These are phyloP conservation scores for Symbiodinium natans DNA, from an alignment of 73 alveolate genomes.

Conservation along the genomic window DNA sequence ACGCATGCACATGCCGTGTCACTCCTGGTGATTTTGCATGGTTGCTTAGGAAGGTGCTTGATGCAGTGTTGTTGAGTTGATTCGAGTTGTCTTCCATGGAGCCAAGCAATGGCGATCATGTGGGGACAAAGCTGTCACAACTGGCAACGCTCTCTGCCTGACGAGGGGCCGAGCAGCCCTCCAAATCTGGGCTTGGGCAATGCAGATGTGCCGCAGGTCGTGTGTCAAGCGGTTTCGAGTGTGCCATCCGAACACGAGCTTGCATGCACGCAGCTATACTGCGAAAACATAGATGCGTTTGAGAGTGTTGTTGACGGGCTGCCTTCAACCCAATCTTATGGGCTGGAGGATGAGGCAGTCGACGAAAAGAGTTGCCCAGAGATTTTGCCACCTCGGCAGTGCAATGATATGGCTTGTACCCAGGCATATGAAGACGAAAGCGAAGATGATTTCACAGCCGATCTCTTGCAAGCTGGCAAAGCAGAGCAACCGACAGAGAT, in stretches of 20 bases:
- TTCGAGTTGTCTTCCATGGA: neutral
- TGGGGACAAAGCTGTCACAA: neutral
- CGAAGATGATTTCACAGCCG: neutral
- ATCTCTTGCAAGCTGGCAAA: neutral
- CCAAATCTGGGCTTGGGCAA: too few species aligned
- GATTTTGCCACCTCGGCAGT: neutral
- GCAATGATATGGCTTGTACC: neutral
- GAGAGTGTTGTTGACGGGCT: neutral
- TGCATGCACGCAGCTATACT: conserved; percentile 9
- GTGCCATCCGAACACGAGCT: neutral
- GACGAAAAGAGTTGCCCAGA: neutral
- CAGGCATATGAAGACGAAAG: neutral
- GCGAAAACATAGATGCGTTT: neutral
- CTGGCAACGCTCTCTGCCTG: neutral
- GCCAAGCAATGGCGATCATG: neutral
- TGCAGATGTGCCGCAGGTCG: too few species aligned
- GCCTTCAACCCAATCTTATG: neutral
- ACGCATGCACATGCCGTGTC: too few species aligned
- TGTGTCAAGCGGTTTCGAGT: too few species aligned
- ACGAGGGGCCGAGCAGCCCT: neutral
- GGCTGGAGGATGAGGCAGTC: neutral
- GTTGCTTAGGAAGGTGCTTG: too few species aligned
- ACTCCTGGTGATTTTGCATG: too few species aligned
- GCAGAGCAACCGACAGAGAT: neutral
- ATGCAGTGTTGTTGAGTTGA: too few species aligned